A percentile compares a stretch with the other conserved stretches of the same genome.
Evolutionary conservation across 2,329 filamentous ascomycete genomes (phyloP).

Genomic region (Aspergillus brasiliensis): DNA sequence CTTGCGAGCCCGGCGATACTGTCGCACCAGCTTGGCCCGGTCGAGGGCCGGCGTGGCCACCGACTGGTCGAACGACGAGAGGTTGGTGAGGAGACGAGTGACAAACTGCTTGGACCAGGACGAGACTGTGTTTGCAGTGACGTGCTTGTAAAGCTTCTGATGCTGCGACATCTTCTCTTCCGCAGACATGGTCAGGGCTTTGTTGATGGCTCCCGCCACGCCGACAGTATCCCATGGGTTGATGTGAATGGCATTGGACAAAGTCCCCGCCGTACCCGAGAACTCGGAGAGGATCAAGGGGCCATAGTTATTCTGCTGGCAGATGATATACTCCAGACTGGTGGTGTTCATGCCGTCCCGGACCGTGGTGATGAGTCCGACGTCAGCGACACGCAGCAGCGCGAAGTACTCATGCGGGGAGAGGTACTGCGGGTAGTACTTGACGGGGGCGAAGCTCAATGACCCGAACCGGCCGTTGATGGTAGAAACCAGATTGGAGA

Average conservation of each 20-base stretch:
- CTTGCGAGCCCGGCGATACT: conserved; percentile 74
- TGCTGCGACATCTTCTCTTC: conserved; percentile 71
- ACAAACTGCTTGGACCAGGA: conserved; percentile 82
- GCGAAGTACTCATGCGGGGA: conserved; percentile 91
- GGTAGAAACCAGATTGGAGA: conserved; percentile 84
- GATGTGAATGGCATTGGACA: conserved; percentile 87
- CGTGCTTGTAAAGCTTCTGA: conserved; percentile 74
- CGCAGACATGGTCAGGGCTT: conserved; percentile 74
- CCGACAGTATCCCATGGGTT: conserved; percentile 92
- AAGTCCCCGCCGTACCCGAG: conserved; percentile 85
- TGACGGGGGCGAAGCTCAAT: conserved; percentile 83
- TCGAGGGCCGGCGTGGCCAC: conserved; percentile 82
- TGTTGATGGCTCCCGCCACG: conserved; percentile 80
- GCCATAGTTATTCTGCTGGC: conserved; percentile 82
- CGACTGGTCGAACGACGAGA: conserved; percentile 73
- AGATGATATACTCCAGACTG: conserved; percentile 90
- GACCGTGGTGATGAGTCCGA: conserved; percentile 92
- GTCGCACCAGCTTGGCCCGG: conserved; percentile 67
- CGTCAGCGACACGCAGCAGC: conserved; percentile 83
- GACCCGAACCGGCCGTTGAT: conserved; percentile 93
- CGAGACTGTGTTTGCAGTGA: conserved; percentile 82
- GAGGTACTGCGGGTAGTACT: conserved; percentile 93
- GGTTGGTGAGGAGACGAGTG: conserved; percentile 74
- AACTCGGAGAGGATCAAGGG: conserved; percentile 95
- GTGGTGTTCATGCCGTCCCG: conserved; percentile 98